These are phyloP conservation scores for Gossypium mustelinum DNA, from an alignment of 345 rosid genomes.

Conservation along the genomic window DNA sequence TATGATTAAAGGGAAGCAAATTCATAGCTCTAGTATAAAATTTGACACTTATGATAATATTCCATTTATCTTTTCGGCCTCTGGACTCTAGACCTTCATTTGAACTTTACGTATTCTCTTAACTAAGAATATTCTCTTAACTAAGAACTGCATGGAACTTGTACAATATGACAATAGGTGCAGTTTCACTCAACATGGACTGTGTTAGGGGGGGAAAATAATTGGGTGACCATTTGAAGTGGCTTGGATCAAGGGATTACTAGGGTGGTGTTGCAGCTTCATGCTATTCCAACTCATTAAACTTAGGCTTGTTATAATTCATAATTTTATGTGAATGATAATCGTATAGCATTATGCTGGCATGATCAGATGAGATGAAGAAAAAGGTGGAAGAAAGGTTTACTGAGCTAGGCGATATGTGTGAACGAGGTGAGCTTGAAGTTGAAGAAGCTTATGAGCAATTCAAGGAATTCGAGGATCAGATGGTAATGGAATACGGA, in stretches of 20 bases:
- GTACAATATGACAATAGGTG: not conserved
- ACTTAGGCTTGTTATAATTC: not conserved
- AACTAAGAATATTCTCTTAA: not conserved
- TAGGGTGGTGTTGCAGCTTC: not conserved
- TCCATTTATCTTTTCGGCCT: not conserved
- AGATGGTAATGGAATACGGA: conserved; percentile 66
- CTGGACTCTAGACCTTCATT: not conserved
- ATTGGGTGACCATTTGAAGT: not conserved
- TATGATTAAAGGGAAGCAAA: not conserved
- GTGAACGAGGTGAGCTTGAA: conserved; percentile 72
- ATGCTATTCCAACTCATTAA: not conserved
- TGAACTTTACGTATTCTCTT: not conserved
- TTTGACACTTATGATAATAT: not conserved
- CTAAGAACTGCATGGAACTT: not conserved
- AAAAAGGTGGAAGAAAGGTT: conserved; percentile 69
- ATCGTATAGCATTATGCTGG: not conserved
- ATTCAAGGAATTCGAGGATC: conserved; percentile 86
- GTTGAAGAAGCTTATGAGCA: conserved; percentile 77
- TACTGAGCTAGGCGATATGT: conserved; percentile 80
- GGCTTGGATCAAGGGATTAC: not conserved
- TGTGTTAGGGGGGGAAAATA: not conserved
- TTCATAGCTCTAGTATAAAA: not conserved
- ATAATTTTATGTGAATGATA: not conserved
- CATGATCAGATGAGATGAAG: conserved; percentile 69
- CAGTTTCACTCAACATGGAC: not conserved